Conservation (phyloP, 179 eudicot species). For the Silene noctiflora region DNA sequence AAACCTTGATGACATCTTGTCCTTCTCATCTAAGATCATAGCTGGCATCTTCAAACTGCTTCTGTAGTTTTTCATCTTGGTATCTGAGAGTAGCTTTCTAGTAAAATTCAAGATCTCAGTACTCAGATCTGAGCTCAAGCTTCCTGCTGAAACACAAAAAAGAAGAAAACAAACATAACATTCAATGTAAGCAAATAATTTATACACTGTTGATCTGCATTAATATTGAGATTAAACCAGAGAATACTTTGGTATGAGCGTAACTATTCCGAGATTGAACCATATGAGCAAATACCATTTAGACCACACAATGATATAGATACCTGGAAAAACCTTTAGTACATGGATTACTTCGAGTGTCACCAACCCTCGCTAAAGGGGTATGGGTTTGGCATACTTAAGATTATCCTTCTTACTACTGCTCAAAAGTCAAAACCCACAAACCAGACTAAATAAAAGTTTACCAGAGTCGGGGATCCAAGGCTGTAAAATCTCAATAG, state of each 20-base stretch:
- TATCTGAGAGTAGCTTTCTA: conserved; percentile 62
- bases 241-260: too few species aligned
- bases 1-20: conserved; percentile 52
- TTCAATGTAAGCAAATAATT: too few species aligned
- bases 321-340: not conserved
- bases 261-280: not conserved
- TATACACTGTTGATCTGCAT: too few species aligned
- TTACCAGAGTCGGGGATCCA: too few species aligned
- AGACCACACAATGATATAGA: not conserved
- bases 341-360: not conserved
- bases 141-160: conserved; percentile 43
- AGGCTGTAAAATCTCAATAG: too few species aligned
- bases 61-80: conserved; percentile 47
- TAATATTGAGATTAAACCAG: too few species aligned
- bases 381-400: not conserved
- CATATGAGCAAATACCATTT: not conserved
- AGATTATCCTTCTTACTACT: too few species aligned
- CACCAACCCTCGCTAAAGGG: not conserved
- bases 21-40: conserved; percentile 64
- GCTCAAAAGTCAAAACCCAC: too few species aligned
- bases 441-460: too few species aligned
- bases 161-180: too few species aligned
- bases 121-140: conserved; percentile 44
- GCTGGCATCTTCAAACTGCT: conserved; percentile 75
- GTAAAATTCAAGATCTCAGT: conserved; percentile 46